These are phyloP conservation scores for Canariomyces notabilis DNA, from an alignment of 2,329 filamentous ascomycete species.

Conservation along the genomic window DNA sequence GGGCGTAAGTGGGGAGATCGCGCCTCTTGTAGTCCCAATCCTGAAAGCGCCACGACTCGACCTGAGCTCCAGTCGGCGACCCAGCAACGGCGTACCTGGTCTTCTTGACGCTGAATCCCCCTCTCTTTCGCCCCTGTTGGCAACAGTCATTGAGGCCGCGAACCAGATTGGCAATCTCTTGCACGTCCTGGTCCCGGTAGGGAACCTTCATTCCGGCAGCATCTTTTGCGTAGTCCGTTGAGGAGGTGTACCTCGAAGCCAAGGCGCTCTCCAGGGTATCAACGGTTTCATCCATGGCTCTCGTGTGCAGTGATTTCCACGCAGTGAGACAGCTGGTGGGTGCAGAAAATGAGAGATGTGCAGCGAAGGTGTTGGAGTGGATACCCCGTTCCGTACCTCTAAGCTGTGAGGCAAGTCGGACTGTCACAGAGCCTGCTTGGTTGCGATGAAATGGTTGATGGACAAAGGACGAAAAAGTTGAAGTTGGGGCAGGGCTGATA, in stretches of 20 bases:
- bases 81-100: slow-evolving; percentile 64
- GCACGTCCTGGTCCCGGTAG: slow-evolving; percentile 62
- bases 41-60: slow-evolving; percentile 89
- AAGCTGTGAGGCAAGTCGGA: background rate
- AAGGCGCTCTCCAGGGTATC: slow-evolving; percentile 8
- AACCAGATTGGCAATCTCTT: slow-evolving; percentile 63
- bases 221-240: slow-evolving; percentile 25
- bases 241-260: slow-evolving; percentile 21
- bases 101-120: slow-evolving; percentile 70
- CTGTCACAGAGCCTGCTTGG: background rate
- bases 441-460: background rate
- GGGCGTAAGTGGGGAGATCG: slow-evolving; percentile 83
- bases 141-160: slow-evolving; percentile 54
- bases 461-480: background rate
- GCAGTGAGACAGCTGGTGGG: slow-evolving; percentile 10
- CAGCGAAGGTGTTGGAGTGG: slow-evolving; percentile 15
- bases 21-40: slow-evolving; percentile 94
- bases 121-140: slow-evolving; percentile 47
- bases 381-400: slow-evolving; percentile 6
- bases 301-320: slow-evolving; percentile 2
- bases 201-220: slow-evolving; percentile 46
- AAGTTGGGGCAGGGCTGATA: background rate
- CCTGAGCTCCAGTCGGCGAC: slow-evolving; percentile 59
- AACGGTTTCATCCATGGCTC: slow-evolving; percentile 18
- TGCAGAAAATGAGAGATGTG: background rate